phyloP scores from a whole-genome alignment of 768 basidiomycete genomes.

The Glaciozyma martinii region DNA sequence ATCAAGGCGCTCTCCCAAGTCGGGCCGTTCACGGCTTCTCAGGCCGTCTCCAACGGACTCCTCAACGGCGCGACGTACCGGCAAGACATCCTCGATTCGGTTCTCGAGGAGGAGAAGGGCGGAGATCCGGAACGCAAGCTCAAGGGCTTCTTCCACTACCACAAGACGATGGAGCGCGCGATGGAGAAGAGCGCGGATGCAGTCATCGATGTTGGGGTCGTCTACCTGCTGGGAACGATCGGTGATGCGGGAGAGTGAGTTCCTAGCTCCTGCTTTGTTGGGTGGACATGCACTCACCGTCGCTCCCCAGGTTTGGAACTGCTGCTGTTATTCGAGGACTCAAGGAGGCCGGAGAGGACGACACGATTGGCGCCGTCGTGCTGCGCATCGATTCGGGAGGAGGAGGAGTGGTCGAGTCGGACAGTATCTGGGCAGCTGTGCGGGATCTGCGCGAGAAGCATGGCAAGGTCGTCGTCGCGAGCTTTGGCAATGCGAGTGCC shows the following conservation, averaged over 20 bases:
- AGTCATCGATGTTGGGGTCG: conserved; percentile 33
- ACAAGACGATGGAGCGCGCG: conserved; percentile 25
- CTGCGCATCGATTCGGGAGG: conserved; percentile 35
- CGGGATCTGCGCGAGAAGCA: conserved; percentile 29
- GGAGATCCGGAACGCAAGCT: conserved; percentile 16
- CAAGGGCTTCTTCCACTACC: conserved; percentile 35
- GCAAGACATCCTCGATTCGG: conserved; percentile 25
- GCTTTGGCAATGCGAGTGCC: conserved; percentile 34
- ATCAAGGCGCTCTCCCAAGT: conserved; percentile 13
- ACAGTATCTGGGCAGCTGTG: conserved; percentile 35
- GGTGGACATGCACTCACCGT: not conserved
- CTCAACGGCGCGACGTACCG: conserved; percentile 25
- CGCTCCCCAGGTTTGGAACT: conserved; percentile 21
- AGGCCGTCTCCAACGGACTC: conserved; percentile 9
- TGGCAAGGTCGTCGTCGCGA: conserved; percentile 34
- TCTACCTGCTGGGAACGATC: conserved; percentile 35
- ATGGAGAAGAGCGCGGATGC: conserved; percentile 19
- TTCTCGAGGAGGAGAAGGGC: conserved; percentile 11
- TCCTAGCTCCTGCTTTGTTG: not conserved
- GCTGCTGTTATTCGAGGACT: conserved; percentile 32
- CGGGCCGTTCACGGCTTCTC: conserved; percentile 23
- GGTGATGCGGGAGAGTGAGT: conserved; percentile 30
- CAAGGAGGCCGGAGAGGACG: conserved; percentile 35
- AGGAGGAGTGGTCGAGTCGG: conserved; percentile 33
- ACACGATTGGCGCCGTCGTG: conserved; percentile 33